Evolutionary conservation across 2,329 filamentous ascomycete genomes (phyloP).

Genomic region (Tolypocladium cylindrosporum): DNA sequence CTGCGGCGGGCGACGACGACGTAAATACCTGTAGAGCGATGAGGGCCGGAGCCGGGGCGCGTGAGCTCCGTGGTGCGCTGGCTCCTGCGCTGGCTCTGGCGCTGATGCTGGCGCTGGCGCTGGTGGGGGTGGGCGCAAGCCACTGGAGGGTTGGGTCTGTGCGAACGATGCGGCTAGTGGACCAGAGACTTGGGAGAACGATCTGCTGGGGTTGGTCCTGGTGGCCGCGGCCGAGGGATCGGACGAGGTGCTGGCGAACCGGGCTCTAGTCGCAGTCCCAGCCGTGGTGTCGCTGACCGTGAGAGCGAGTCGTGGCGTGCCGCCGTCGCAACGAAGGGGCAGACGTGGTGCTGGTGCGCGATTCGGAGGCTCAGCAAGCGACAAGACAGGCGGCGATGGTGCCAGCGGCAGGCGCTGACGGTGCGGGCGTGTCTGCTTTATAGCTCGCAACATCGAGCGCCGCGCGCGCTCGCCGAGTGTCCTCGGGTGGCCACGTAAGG

Average conservation of each 20-base stretch:
- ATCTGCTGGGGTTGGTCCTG: neutral
- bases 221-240: neutral
- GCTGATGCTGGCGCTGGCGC: neutral
- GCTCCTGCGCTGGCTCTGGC: neutral
- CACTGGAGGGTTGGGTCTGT: slow-evolving; percentile 1
- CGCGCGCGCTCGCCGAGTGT: neutral
- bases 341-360: neutral
- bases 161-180: neutral
- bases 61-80: neutral
- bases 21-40: neutral
- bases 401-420: neutral
- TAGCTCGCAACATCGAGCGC: neutral
- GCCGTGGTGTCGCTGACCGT: neutral
- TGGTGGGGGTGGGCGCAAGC: neutral
- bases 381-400: neutral
- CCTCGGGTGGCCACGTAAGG: neutral
- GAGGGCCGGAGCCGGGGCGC: neutral
- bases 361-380: neutral
- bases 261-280: neutral
- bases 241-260: neutral
- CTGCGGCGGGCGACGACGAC: slow-evolving; percentile 1
- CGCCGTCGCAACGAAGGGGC: neutral
- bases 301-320: neutral
- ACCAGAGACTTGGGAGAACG: neutral
- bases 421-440: neutral